Evolutionary conservation across 2,329 filamentous ascomycete genomes (phyloP), one percentile per base, ranked within the genome.

Genomic region (Colletotrichum falcatum): DNA sequence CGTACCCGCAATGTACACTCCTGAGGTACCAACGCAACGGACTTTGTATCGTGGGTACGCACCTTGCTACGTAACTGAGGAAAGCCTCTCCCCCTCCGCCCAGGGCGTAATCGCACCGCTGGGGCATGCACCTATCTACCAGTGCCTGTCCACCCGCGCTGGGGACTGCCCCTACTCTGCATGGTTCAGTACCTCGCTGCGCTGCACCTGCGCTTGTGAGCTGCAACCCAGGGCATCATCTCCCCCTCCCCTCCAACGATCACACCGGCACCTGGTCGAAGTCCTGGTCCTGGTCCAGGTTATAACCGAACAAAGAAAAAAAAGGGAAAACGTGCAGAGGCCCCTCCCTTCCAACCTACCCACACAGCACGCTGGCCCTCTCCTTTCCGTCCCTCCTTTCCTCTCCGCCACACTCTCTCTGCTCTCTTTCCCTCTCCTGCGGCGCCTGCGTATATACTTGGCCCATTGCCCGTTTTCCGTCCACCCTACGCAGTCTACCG

Each of bases 221-320:
- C 35, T 62, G 60, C 48, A 30, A 48, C 49, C 30, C 42, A 56
- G 59, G 65, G 39, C 49, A 44, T 33, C 48, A 33, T 30, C 35
- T 26, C 55, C 35, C 55, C 55, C 37, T 37, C 39, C 23, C 35
- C 51, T 4, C n/a, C 48, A 49, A 23, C 48, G 16, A n/a, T n/a
- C 48, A 28, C 28, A 53, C 14, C 7, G n/a, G n/a, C 30, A 30
- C 48, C 48, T 30, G 48, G 48, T 51, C 48, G 20, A 30, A 46
- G 42, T 46, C 42, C 44, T 12, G 44, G 49, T 30, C 26, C 16
- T 44, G 46, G 44, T 49, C 59, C 42, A 56, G 51, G 33, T 30
- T 68, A n/a, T 58, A 53, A 37, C 53, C 60, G 59, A 71, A 71
- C 68, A 71, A 71, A 71, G 68, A 48, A 67, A 67, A n/a, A 48